Conservation (phyloP, 306 rosid species). For the Nissolia schottii region DNA sequence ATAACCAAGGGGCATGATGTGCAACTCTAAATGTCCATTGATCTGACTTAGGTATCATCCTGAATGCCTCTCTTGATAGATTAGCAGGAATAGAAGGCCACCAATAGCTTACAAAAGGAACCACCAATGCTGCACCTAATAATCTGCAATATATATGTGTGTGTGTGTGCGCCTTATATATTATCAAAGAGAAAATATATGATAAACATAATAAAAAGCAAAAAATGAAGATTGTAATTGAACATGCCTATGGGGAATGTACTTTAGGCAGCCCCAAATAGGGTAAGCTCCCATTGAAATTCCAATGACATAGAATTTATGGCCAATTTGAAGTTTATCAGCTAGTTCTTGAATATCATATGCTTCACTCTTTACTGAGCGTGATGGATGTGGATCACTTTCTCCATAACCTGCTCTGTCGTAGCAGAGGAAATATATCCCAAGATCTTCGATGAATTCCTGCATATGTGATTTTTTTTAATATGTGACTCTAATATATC, state of each 20-base stretch:
- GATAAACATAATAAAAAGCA: not conserved
- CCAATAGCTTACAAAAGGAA: slow-evolving; percentile 69
- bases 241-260: slow-evolving; percentile 73
- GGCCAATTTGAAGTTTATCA: slow-evolving; percentile 57
- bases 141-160: too few relatives aligned
- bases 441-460: slow-evolving; percentile 59
- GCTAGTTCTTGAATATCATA: slow-evolving; percentile 82
- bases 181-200: not conserved
- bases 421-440: slow-evolving; percentile 50
- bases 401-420: slow-evolving; percentile 93
- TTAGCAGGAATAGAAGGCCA: slow-evolving; percentile 56
- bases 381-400: slow-evolving; percentile 74
- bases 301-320: slow-evolving; percentile 64
- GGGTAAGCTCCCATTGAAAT: slow-evolving; percentile 65
- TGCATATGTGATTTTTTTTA: slow-evolving; percentile 27
- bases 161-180: too few relatives aligned
- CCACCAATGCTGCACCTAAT: slow-evolving; percentile 68
- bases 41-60: slow-evolving; percentile 30
- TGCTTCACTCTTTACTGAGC: slow-evolving; percentile 85
- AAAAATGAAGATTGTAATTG: not conserved
- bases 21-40: slow-evolving; percentile 55
- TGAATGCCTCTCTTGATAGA: slow-evolving; percentile 33
- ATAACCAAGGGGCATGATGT: slow-evolving; percentile 66
- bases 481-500: not conserved
- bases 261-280: slow-evolving; percentile 69